Percentiles rank a stretch among this genome's conserved stretches.
Evolutionary conservation across 2,329 filamentous ascomycete genomes (phyloP).

Genomic region (Metarhizium brunneum): DNA sequence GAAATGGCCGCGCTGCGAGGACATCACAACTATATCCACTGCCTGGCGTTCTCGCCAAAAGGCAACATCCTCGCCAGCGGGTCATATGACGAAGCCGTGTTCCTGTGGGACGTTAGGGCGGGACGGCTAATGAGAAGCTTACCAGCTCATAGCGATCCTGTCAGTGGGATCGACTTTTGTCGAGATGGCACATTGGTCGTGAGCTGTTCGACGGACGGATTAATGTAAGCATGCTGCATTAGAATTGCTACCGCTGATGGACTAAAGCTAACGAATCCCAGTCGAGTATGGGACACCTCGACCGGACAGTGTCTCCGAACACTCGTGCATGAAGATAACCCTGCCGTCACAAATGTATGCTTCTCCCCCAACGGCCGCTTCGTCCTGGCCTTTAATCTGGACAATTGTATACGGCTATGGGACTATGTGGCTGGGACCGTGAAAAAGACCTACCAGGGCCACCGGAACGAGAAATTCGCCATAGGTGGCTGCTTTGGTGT

Average conservation of each 20-base stretch:
- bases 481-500: constrained; percentile 77
- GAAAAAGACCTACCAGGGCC: constrained; percentile 95
- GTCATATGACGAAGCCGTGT: constrained; percentile 94
- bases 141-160: constrained; percentile 90
- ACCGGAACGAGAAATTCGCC: constrained; percentile 74
- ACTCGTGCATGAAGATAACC: constrained; percentile 92
- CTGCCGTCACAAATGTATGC: constrained; percentile 76
- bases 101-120: constrained; percentile 89
- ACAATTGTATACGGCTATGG: constrained; percentile 86
- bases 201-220: constrained; percentile 82
- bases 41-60: constrained; percentile 91
- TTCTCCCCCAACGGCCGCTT: constrained; percentile 94
- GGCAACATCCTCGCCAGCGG: constrained; percentile 94
- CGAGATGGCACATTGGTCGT: constrained; percentile 86
- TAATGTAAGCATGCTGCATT: constrained; percentile 51
- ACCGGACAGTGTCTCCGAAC: constrained; percentile 94
- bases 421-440: constrained; percentile 87
- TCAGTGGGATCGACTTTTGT: constrained; percentile 88
- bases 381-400: constrained; percentile 83
- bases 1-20: constrained; percentile 58
- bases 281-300: constrained; percentile 88
- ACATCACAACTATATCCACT: constrained; percentile 95
- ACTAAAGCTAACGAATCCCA: constrained; percentile 20
- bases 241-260: background rate
- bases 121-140: constrained; percentile 81